phyloP scores from a whole-genome alignment of 2,329 filamentous ascomycete genomes.

The Colletotrichum melonis region DNA sequence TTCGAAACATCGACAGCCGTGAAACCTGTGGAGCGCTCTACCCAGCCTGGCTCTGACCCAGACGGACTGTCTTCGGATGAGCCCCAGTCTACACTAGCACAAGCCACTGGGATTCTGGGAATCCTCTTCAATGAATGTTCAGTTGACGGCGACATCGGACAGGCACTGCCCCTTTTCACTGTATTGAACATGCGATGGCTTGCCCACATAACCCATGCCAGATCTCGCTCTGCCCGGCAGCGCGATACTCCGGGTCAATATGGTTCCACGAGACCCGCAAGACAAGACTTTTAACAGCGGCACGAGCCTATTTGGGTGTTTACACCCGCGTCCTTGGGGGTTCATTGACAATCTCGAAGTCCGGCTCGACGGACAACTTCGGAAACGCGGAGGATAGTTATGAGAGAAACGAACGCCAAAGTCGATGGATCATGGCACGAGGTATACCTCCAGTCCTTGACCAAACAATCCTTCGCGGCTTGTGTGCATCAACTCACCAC shows the following conservation, averaged over 20 bases:
- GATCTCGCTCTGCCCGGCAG: background rate
- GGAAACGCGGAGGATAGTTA: background rate
- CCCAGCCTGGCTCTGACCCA: background rate
- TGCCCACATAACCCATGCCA: background rate
- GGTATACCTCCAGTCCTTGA: too few species aligned
- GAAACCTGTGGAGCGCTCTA: constrained; percentile 6
- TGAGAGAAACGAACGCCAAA: background rate
- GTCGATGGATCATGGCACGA: too few species aligned
- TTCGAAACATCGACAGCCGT: constrained; percentile 12
- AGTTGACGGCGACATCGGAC: background rate
- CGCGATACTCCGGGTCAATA: background rate
- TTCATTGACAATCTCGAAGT: background rate
- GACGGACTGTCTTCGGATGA: background rate
- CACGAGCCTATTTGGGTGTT: background rate
- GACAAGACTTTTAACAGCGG: background rate
- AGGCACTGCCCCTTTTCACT: background rate
- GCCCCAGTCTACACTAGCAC: background rate
- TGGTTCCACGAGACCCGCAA: background rate
- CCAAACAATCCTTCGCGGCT: too few species aligned
- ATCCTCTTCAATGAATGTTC: background rate
- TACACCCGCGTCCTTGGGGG: background rate
- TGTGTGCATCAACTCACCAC: background rate
- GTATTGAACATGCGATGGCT: background rate
- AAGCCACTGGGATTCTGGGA: background rate
- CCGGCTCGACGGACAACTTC: too few species aligned